Conservation (phyloP, 805 yeast species). For the Grigorovia yakushimaensis region DNA sequence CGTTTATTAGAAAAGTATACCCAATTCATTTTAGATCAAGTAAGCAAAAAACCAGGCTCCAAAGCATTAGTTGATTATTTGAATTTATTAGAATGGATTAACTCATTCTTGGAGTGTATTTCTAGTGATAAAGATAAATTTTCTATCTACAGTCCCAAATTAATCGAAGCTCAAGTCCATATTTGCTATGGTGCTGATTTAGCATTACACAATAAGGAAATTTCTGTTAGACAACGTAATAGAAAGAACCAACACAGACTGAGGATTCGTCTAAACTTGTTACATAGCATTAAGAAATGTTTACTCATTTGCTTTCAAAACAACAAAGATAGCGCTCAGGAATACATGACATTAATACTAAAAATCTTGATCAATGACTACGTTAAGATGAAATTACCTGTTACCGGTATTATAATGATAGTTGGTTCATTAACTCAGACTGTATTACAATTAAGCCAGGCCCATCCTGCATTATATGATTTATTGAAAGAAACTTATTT, state of each 20-base stretch:
- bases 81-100: constrained; percentile 50
- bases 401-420: constrained; percentile 29
- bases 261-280: constrained; percentile 31
- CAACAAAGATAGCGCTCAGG: constrained; percentile 6
- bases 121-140: constrained; percentile 18
- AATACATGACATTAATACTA: constrained; percentile 7
- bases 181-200: constrained; percentile 22
- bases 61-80: constrained; percentile 49
- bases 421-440: constrained; percentile 31
- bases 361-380: constrained; percentile 9
- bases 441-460: constrained; percentile 14
- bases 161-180: constrained; percentile 34
- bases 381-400: constrained; percentile 20
- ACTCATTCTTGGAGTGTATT: constrained; percentile 26
- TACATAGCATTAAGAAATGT: constrained; percentile 24
- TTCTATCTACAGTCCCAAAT: constrained; percentile 25
- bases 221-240: constrained; percentile 11
- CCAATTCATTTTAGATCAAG: constrained; percentile 31
- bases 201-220: constrained; percentile 20
- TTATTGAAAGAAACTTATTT: constrained; percentile 14
- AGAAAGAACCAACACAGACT: constrained; percentile 32
- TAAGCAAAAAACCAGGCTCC: constrained; percentile 27
- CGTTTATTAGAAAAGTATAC: constrained; percentile 30
- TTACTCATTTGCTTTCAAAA: constrained; percentile 18
- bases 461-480: constrained; percentile 15